phyloP scores from a whole-genome alignment of 495 filamentous ascomycete species.

The Podospora comata region DNA sequence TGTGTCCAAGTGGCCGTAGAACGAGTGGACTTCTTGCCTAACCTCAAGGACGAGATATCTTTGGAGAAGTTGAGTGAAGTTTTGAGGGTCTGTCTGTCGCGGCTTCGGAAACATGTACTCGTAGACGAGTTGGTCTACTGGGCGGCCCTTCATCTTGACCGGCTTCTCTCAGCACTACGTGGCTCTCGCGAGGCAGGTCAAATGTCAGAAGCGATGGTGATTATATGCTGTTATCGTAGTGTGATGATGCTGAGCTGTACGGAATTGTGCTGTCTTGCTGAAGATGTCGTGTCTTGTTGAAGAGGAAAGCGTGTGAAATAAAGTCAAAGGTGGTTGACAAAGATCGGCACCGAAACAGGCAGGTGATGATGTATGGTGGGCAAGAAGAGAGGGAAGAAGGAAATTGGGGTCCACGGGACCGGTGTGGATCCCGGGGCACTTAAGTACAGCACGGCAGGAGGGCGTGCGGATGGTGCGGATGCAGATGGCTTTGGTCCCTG shows the following conservation, averaged over 20 bases:
- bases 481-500: slow-evolving; percentile 7
- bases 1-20: slow-evolving; percentile 81
- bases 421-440: slow-evolving; percentile 13
- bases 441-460: slow-evolving; percentile 15
- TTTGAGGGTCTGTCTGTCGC: slow-evolving; percentile 48
- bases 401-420: slow-evolving; percentile 23
- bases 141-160: slow-evolving; percentile 51
- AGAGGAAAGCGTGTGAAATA: neutral
- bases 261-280: neutral
- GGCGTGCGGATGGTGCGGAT: slow-evolving; percentile 13
- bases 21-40: slow-evolving; percentile 75
- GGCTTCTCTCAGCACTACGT: neutral
- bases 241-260: neutral
- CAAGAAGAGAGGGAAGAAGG: slow-evolving; percentile 13
- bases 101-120: slow-evolving; percentile 54
- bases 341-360: slow-evolving; percentile 16
- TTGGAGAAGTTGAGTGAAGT: slow-evolving; percentile 52
- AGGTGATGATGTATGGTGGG: neutral
- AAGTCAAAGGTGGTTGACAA: neutral
- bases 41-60: slow-evolving; percentile 82
- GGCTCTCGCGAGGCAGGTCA: neutral
- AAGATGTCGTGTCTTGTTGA: neutral
- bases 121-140: slow-evolving; percentile 54
- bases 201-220: neutral
- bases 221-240: neutral